Percentiles rank a stretch among this genome's conserved stretches.
Conservation (phyloP, 2,329 filamentous ascomycete species). For the Stenocarpella maydis region DNA sequence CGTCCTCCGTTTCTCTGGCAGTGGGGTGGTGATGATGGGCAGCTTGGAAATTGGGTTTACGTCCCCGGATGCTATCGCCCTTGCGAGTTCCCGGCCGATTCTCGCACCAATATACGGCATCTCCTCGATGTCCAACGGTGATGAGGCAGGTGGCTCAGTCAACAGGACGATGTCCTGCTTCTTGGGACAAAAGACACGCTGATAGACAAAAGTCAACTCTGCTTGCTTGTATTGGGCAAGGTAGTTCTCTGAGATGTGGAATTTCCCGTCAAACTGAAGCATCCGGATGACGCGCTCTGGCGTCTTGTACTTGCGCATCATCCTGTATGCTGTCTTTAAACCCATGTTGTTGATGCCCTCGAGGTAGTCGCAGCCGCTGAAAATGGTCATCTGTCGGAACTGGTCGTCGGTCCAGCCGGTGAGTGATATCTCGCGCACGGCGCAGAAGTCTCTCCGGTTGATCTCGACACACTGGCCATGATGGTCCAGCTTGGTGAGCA, state of each 20-base stretch:
- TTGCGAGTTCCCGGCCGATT: conserved; percentile 74
- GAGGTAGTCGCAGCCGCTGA: conserved; percentile 97
- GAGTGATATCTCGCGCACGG: conserved; percentile 86
- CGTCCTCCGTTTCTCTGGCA: conserved; percentile 52
- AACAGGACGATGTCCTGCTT: conserved; percentile 77
- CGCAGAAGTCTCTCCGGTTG: conserved; percentile 86
- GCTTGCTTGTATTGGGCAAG: conserved; percentile 83
- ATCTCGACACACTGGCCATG: conserved; percentile 94
- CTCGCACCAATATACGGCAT: conserved; percentile 84
- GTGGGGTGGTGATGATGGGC: conserved; percentile 55
- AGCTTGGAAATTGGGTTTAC: conserved; percentile 90
- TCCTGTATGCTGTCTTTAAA: conserved; percentile 89
- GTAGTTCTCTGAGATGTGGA: conserved; percentile 81
- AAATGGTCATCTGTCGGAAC: conserved; percentile 93
- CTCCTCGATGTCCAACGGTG: conserved; percentile 65
- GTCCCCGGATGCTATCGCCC: conserved; percentile 80
- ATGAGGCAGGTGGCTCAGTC: conserved; percentile 68
- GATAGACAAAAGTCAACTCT: conserved; percentile 91
- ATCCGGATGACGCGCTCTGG: conserved; percentile 83
- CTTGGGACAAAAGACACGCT: conserved; percentile 89
- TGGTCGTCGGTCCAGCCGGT: conserved; percentile 92
- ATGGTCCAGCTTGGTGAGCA: conserved; percentile 93
- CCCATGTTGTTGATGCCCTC: conserved; percentile 84
- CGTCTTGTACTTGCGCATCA: conserved; percentile 89
- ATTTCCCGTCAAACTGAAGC: conserved; percentile 89